A percentile compares a stretch with the other conserved stretches of the same genome.
These are phyloP conservation scores for Trifolium dubium DNA, from an alignment of 306 rosid genomes.

Conservation along the genomic window DNA sequence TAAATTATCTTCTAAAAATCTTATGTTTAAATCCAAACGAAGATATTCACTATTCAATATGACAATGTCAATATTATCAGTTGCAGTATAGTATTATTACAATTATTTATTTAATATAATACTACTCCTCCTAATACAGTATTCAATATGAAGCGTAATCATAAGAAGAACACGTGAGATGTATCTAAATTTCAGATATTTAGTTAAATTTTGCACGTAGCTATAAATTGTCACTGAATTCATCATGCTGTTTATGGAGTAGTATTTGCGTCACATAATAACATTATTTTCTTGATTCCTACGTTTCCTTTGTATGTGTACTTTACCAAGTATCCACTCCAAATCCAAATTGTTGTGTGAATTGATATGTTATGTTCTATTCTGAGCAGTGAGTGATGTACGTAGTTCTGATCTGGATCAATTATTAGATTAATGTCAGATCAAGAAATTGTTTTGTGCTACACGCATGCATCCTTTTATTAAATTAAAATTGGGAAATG, in stretches of 20 bases:
- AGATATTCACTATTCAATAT: no score
- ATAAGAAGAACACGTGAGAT: neutral
- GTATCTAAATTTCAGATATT: neutral
- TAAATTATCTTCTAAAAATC: no score
- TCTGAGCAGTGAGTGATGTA: neutral
- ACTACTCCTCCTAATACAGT: no score
- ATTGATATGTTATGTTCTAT: neutral
- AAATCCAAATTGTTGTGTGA: neutral
- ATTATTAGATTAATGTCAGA: neutral
- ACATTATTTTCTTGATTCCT: neutral
- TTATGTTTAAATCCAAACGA: no score
- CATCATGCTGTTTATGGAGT: neutral
- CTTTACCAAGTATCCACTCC: neutral
- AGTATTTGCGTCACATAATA: constrained; percentile 1
- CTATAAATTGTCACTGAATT: constrained; percentile 13
- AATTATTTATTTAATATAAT: no score
- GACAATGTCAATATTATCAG: no score
- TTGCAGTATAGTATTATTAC: no score
- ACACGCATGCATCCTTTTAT: neutral
- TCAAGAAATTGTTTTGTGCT: neutral
- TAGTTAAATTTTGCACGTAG: neutral
- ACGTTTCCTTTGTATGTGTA: constrained; percentile 17
- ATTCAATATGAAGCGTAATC: no score
- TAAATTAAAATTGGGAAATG: neutral
- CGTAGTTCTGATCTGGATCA: neutral